Evolutionary conservation across 2,329 filamentous ascomycete species (phyloP), one percentile per base, ranked within the genome.

Genomic region (Diaporthe batatas): DNA sequence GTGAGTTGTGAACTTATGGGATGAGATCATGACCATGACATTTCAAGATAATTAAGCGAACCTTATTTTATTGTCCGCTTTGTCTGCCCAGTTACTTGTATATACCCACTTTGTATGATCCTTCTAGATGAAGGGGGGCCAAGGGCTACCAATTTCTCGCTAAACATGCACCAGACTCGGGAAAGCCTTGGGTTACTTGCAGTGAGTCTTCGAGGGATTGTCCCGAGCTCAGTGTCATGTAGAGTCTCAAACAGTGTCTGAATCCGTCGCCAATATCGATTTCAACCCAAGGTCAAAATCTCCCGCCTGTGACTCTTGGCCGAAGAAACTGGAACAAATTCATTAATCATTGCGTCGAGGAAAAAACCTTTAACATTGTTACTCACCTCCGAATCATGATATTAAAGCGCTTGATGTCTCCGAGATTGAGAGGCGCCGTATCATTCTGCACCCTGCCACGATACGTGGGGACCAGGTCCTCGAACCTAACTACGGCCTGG

Each of bases 311-410:
- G 47, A 6, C 47, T 67, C 47, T 21, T 67, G 47, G 16, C 47
- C 62, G 2, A 67, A 67, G 32, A 67, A 67, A 18, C 62, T 67
- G 47, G 12, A 25, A 21, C n/a, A 29, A 39, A 14, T 39, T 39
- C 14, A 12, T 67, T 18, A 67, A 34, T 2, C 6, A 21, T 21
- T 21, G 8, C 47, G 11, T 44, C 36, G 47, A 16, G 4, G 18
- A 39, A n/a, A 4, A 39, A 29, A 14, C 42, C 3, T 18, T 14
- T 10, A 36, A n/a, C 3, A 10, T 55, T 3, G 18, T 2, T 2
- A 32, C 68, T 53, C 21, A 62, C 68, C 68, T 70, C 23, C 68
- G 39, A 16, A 70, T 59, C 68, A 70, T 70, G 16, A 70, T 59
- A 39, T 32, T 70, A 1, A 42, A 36, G 8, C 68, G 51, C 16